These are phyloP conservation scores for Grosmannia huntii DNA, from an alignment of 2,329 filamentous ascomycete genomes.

Conservation along the genomic window DNA sequence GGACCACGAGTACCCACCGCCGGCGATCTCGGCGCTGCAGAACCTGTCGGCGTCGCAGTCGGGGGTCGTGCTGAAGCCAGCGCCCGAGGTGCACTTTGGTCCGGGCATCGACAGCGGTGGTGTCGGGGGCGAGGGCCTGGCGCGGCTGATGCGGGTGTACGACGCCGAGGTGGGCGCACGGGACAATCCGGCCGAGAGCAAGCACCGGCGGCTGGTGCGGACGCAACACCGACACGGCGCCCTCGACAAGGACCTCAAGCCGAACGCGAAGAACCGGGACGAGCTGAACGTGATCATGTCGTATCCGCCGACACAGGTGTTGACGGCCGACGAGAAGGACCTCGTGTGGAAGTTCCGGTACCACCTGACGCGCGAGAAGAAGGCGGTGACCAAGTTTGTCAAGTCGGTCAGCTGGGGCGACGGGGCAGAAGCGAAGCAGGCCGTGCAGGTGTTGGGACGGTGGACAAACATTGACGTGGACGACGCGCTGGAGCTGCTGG, in stretches of 20 bases:
- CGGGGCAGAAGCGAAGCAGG: conserved; percentile 46
- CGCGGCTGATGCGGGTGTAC: conserved; percentile 70
- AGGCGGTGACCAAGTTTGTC: conserved; percentile 89
- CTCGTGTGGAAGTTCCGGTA: conserved; percentile 96
- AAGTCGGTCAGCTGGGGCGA: conserved; percentile 47
- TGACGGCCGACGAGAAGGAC: conserved; percentile 87
- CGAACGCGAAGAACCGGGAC: conserved; percentile 89
- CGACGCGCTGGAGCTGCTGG: conserved; percentile 85
- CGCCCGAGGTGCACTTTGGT: conserved; percentile 79
- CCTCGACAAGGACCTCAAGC: conserved; percentile 86
- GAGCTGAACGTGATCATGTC: conserved; percentile 84
- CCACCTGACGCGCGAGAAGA: conserved; percentile 83
- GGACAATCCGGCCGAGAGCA: conserved; percentile 90
- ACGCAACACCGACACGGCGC: conserved; percentile 86
- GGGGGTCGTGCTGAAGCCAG: conserved; percentile 61
- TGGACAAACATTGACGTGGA: conserved; percentile 98
- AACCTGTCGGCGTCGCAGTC: conserved; percentile 50
- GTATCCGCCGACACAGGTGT: conserved; percentile 80
- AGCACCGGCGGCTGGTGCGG: conserved; percentile 82
- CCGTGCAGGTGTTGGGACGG: conserved; percentile 75
- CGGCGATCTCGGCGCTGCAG: conserved; percentile 65
- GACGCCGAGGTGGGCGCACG: conserved; percentile 82
- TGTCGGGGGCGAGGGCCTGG: conserved; percentile 11
- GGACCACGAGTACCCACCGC: conserved; percentile 81
- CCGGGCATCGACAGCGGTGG: conserved; percentile 51